Evolutionary conservation across 306 rosid species (phyloP).

Genomic region (Cicer arietinum): DNA sequence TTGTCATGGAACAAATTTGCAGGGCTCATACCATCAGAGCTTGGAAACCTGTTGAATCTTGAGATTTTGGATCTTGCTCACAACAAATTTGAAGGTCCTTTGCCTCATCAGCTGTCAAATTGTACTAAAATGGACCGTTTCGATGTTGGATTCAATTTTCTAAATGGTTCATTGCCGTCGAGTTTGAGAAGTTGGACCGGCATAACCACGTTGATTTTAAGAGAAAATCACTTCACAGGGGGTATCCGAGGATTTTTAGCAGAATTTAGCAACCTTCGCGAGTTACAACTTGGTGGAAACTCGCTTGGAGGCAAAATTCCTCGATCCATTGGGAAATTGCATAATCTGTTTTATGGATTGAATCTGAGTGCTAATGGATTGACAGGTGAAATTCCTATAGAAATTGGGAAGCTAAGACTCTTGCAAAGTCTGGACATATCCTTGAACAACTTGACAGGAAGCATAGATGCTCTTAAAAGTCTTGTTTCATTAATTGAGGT

Average conservation of each 20-base stretch:
- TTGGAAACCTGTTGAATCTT: slow-evolving; percentile 65
- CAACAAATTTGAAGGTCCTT: slow-evolving; percentile 69
- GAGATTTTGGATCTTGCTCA: slow-evolving; percentile 52
- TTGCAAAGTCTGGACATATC: slow-evolving; percentile 62
- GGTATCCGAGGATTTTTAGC: slow-evolving; percentile 62
- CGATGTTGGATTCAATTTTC: slow-evolving; percentile 70
- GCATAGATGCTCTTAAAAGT: slow-evolving; percentile 44
- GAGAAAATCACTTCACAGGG: slow-evolving; percentile 66
- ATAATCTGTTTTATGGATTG: slow-evolving; percentile 51
- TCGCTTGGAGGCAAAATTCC: slow-evolving; percentile 68
- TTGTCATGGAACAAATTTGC: slow-evolving; percentile 60
- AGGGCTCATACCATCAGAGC: slow-evolving; percentile 60
- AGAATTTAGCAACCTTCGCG: slow-evolving; percentile 50
- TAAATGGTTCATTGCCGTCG: slow-evolving; percentile 71
- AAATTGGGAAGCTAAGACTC: slow-evolving; percentile 42
- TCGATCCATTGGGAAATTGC: slow-evolving; percentile 58
- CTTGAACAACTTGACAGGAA: slow-evolving; percentile 72
- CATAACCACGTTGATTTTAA: slow-evolving; percentile 54
- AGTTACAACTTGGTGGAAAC: slow-evolving; percentile 81
- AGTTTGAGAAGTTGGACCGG: slow-evolving; percentile 62
- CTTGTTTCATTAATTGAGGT: slow-evolving; percentile 51
- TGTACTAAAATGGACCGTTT: slow-evolving; percentile 56
- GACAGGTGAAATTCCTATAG: slow-evolving; percentile 64
- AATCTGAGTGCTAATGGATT: slow-evolving; percentile 76
- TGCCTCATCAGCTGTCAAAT: slow-evolving; percentile 66